Evolutionary conservation across 1,139 yeast species (phyloP).

Genomic region (Candida glucosophila): DNA sequence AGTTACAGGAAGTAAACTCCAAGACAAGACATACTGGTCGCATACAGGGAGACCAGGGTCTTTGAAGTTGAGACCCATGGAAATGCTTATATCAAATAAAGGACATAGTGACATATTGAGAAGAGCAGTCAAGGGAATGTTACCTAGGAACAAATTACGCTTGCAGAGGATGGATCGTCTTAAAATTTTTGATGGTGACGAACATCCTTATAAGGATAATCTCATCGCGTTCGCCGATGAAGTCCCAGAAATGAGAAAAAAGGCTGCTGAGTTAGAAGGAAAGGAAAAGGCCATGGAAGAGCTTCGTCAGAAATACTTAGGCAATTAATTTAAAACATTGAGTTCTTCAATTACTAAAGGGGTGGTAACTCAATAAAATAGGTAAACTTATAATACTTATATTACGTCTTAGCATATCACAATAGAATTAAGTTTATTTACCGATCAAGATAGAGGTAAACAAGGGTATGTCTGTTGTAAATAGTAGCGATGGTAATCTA

Average conservation of each 20-base stretch:
- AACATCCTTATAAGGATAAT: conserved; percentile 78
- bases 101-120: conserved; percentile 78
- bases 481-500: no score
- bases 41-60: conserved; percentile 92
- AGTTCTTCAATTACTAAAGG: no score
- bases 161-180: conserved; percentile 73
- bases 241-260: conserved; percentile 41
- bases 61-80: conserved; percentile 76
- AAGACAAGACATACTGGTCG: conserved; percentile 81
- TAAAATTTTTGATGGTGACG: conserved; percentile 80
- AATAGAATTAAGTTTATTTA: no score
- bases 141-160: conserved; percentile 84
- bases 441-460: no score
- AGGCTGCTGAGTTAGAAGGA: conserved; percentile 29
- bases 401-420: no score
- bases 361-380: no score
- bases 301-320: conserved; percentile 30
- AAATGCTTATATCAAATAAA: conserved; percentile 62
- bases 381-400: no score
- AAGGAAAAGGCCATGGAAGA: conserved; percentile 24
- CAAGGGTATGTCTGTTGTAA: no score
- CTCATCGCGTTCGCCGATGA: conserved; percentile 84
- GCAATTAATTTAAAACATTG: no score
- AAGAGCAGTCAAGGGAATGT: conserved; percentile 92
- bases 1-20: conserved; percentile 75